Evolutionary conservation across 1,284 basidiomycete species (phyloP).

Genomic region (Trichosporon faecale): DNA sequence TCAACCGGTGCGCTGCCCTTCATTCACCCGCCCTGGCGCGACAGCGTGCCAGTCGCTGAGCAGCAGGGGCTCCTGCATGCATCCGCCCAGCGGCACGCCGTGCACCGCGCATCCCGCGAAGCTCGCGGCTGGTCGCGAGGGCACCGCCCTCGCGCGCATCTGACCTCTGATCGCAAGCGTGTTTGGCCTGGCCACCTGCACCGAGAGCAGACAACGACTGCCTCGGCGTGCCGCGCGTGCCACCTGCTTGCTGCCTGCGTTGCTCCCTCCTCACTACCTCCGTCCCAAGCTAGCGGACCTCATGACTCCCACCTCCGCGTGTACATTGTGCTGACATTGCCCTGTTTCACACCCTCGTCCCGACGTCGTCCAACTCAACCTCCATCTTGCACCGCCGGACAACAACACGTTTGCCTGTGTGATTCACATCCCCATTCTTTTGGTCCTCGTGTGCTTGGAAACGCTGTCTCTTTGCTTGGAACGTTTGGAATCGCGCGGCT

Average conservation of each 20-base stretch:
- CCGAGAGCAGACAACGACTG: background rate
- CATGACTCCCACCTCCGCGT: background rate
- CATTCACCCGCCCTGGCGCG: background rate
- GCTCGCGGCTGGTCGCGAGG: background rate
- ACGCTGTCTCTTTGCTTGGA: background rate
- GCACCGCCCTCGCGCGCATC: background rate
- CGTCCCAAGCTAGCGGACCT: background rate
- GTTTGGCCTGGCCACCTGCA: background rate
- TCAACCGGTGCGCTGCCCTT: background rate
- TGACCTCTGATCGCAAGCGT: background rate
- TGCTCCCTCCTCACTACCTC: background rate
- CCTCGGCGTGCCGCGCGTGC: background rate
- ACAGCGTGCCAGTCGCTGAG: background rate
- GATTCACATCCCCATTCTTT: background rate
- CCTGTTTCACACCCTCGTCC: background rate
- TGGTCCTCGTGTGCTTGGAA: background rate
- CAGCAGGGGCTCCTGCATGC: background rate
- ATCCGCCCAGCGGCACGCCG: background rate
- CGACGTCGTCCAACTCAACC: background rate
- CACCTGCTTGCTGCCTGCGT: background rate
- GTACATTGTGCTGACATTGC: conserved; percentile 7
- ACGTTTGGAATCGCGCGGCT: background rate
- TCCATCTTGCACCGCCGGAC: background rate
- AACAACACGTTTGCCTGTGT: background rate
- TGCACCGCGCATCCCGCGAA: background rate